phyloP scores from a whole-genome alignment of 306 rosid species.

The Quercus alba region DNA sequence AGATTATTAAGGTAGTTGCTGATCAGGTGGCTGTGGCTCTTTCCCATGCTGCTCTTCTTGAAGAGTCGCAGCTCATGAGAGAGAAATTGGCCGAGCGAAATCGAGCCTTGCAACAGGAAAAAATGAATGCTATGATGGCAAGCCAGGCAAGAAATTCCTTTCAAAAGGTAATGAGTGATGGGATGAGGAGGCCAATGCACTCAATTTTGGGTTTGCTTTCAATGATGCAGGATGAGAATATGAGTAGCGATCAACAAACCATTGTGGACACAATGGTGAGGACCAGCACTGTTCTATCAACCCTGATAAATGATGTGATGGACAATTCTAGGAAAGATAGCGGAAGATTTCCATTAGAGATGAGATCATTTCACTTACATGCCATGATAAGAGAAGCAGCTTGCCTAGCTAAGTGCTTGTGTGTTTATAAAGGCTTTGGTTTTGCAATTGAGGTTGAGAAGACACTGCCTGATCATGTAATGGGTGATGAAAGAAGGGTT shows the following conservation, averaged over 20 bases:
- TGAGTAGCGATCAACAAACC: constrained; percentile 66
- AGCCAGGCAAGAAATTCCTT: constrained; percentile 89
- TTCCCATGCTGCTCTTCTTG: constrained; percentile 98
- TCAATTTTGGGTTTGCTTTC: constrained; percentile 93
- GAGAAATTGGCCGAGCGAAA: constrained; percentile 93
- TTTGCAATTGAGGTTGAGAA: constrained; percentile 76
- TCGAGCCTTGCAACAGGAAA: constrained; percentile 89
- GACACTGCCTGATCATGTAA: constrained; percentile 73
- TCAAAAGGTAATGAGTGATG: constrained; percentile 96
- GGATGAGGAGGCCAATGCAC: constrained; percentile 99
- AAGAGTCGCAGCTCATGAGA: constrained; percentile 97
- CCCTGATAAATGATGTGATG: constrained; percentile 91
- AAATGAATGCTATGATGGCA: constrained; percentile 92
- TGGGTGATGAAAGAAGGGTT: constrained; percentile 97
- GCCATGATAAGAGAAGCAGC: constrained; percentile 91
- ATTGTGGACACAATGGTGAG: constrained; percentile 84
- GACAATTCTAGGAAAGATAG: constrained; percentile 75
- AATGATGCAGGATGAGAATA: constrained; percentile 66
- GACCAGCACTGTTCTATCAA: constrained; percentile 83
- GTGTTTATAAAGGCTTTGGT: constrained; percentile 66
- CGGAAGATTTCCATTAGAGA: constrained; percentile 72
- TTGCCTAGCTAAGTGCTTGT: constrained; percentile 88
- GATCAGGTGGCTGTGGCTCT: constrained; percentile 99
- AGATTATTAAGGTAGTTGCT: constrained; percentile 95
- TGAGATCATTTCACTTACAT: constrained; percentile 74